Conservation (phyloP, 164 flowering plant genomes). For the Liquidambar formosana region DNA sequence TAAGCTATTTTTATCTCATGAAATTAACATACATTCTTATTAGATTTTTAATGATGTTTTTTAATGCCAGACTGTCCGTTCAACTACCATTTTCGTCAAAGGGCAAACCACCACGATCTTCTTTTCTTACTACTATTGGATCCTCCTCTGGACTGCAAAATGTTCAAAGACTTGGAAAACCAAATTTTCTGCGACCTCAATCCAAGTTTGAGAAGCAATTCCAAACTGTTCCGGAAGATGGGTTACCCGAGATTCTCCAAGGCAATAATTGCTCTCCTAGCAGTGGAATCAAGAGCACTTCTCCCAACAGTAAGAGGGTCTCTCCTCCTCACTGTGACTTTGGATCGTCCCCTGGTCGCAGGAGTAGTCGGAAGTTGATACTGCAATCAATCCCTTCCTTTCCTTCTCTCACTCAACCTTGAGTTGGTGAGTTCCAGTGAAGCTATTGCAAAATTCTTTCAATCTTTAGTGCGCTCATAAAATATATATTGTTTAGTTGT, state of each 20-base stretch:
- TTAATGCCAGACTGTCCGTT: constrained; percentile 41
- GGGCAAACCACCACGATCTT: constrained; percentile 54
- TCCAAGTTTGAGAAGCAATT: constrained; percentile 48
- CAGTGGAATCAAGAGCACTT: constrained; percentile 51
- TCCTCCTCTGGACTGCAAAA: constrained; percentile 36
- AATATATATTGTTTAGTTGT: constrained; percentile 23
- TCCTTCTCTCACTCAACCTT: constrained; percentile 62
- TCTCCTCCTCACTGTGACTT: constrained; percentile 67
- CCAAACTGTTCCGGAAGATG: constrained; percentile 50
- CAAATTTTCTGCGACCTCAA: constrained; percentile 37
- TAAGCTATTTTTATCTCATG: neutral
- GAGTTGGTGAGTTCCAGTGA: constrained; percentile 13
- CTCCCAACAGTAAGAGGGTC: constrained; percentile 92
- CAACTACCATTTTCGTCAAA: constrained; percentile 55
- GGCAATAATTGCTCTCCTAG: constrained; percentile 45
- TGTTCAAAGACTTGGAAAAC: constrained; percentile 32
- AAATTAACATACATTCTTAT: neutral
- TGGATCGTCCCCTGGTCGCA: constrained; percentile 45
- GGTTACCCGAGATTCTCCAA: constrained; percentile 70
- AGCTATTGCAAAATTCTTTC: constrained; percentile 9
- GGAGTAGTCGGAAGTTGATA: constrained; percentile 73
- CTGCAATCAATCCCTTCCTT: constrained; percentile 84
- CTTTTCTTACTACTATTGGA: constrained; percentile 34
- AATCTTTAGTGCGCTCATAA: constrained; percentile 7
- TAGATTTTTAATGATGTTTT: constrained; percentile 1